phyloP scores from a whole-genome alignment of 768 basidiomycete species.

The Agrocybe praecox region DNA sequence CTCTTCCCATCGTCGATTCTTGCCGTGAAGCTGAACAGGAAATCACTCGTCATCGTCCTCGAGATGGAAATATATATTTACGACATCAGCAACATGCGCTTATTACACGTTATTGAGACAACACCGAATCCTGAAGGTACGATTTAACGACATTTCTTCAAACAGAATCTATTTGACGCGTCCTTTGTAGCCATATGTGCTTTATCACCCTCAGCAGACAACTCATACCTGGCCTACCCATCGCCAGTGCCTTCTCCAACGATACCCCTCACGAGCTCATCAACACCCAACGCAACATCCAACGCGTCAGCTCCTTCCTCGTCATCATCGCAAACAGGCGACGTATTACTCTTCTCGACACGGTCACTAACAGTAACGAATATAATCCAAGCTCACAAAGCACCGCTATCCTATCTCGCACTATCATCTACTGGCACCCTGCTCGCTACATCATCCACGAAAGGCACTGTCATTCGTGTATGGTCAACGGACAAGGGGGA shows the following conservation, averaged over 20 bases:
- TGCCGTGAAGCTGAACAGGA: conserved; percentile 96
- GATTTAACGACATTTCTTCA: conserved; percentile 9
- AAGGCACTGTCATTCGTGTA: conserved; percentile 96
- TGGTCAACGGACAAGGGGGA: conserved; percentile 91
- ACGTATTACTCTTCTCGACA: conserved; percentile 95
- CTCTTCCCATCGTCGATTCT: conserved; percentile 96
- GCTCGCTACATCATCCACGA: conserved; percentile 91
- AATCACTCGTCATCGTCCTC: conserved; percentile 93
- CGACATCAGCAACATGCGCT: conserved; percentile 98
- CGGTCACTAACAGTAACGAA: conserved; percentile 90
- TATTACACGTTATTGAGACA: conserved; percentile 97
- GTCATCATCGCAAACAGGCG: conserved; percentile 60
- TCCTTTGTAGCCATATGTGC: conserved; percentile 84
- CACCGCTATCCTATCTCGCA: conserved; percentile 85
- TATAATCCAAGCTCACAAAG: conserved; percentile 96
- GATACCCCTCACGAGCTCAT: conserved; percentile 44
- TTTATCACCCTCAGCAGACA: conserved; percentile 90
- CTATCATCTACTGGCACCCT: conserved; percentile 88
- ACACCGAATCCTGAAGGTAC: conserved; percentile 93
- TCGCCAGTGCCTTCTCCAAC: conserved; percentile 88
- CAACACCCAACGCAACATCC: conserved; percentile 28
- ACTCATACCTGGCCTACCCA: conserved; percentile 94
- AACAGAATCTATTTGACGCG: background rate
- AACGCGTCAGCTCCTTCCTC: conserved; percentile 34
- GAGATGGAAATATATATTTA: conserved; percentile 99